Percentiles rank a stretch among this genome's conserved stretches.
phyloP scores from a whole-genome alignment of 768 basidiomycete genomes.

The Kwoniella dendrophila region DNA sequence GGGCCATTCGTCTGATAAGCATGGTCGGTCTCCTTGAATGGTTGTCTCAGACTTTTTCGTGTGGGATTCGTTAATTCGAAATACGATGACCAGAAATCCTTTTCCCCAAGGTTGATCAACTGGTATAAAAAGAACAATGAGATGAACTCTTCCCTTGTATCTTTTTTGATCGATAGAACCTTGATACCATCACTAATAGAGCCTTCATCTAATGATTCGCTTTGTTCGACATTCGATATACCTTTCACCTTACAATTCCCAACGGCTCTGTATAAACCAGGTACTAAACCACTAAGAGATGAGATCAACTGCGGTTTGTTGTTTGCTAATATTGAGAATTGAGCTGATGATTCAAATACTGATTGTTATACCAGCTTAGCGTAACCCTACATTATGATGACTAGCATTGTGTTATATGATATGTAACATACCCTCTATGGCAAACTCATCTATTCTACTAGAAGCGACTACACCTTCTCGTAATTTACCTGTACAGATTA shows the following conservation, averaged over 20 bases:
- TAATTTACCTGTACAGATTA: slow-evolving; percentile 43
- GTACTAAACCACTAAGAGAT: slow-evolving; percentile 47
- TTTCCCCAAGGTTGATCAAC: slow-evolving; percentile 21
- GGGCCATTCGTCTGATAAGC: neutral
- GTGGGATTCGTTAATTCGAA: slow-evolving; percentile 18
- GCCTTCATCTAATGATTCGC: no score
- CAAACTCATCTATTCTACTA: slow-evolving; percentile 47
- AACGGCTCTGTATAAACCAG: slow-evolving; percentile 37
- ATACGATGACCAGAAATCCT: slow-evolving; percentile 20
- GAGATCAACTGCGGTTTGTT: slow-evolving; percentile 46
- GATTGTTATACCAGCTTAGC: neutral
- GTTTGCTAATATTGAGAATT: slow-evolving; percentile 37
- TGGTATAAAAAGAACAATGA: slow-evolving; percentile 39
- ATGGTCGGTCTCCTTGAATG: slow-evolving; percentile 12
- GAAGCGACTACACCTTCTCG: slow-evolving; percentile 53
- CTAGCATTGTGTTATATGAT: neutral
- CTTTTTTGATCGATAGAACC: neutral
- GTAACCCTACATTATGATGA: neutral
- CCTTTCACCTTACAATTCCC: slow-evolving; percentile 10
- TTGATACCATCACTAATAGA: neutral
- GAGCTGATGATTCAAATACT: slow-evolving; percentile 52
- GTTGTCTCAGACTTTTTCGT: neutral
- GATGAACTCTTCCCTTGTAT: slow-evolving; percentile 28
- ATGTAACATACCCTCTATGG: slow-evolving; percentile 45
- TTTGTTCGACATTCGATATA: neutral